These are phyloP conservation scores for Ganoderma multipileum DNA, from an alignment of 1,284 basidiomycete species.

Conservation along the genomic window DNA sequence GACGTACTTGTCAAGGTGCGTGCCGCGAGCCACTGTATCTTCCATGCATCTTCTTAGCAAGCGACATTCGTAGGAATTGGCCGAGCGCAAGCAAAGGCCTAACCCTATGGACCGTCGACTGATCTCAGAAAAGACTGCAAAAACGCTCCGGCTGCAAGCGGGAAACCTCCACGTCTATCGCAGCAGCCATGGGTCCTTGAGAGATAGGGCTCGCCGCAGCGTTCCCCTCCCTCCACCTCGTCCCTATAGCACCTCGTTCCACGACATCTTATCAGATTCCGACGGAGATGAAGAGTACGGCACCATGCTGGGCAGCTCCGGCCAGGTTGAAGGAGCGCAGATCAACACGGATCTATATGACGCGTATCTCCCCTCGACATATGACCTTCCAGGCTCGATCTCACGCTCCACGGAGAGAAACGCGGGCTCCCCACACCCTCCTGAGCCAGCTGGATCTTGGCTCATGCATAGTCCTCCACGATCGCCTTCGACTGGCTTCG, in stretches of 20 bases:
- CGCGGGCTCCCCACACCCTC: slow-evolving; percentile 26
- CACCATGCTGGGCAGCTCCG: slow-evolving; percentile 42
- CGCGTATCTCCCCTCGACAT: slow-evolving; percentile 35
- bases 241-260: slow-evolving; percentile 53
- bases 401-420: slow-evolving; percentile 18
- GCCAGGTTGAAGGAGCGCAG: slow-evolving; percentile 57
- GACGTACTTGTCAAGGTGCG: slow-evolving; percentile 78
- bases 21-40: neutral
- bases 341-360: slow-evolving; percentile 60
- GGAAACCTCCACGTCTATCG: slow-evolving; percentile 59
- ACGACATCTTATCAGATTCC: slow-evolving; percentile 55
- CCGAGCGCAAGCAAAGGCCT: slow-evolving; percentile 66
- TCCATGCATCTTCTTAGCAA: slow-evolving; percentile 3
- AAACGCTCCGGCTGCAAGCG: slow-evolving; percentile 62
- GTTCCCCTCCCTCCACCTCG: slow-evolving; percentile 21
- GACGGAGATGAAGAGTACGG: slow-evolving; percentile 68
- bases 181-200: slow-evolving; percentile 37
- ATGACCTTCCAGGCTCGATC: slow-evolving; percentile 25
- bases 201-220: slow-evolving; percentile 21
- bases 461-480: slow-evolving; percentile 32
- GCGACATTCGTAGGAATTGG: slow-evolving; percentile 61
- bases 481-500: slow-evolving; percentile 21
- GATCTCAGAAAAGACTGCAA: slow-evolving; percentile 69
- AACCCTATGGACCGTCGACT: slow-evolving; percentile 59
- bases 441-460: slow-evolving; percentile 23